Base-by-base conservation (phyloP, 768 basidiomycete species). In the Leccinum variicolor region DNA sequence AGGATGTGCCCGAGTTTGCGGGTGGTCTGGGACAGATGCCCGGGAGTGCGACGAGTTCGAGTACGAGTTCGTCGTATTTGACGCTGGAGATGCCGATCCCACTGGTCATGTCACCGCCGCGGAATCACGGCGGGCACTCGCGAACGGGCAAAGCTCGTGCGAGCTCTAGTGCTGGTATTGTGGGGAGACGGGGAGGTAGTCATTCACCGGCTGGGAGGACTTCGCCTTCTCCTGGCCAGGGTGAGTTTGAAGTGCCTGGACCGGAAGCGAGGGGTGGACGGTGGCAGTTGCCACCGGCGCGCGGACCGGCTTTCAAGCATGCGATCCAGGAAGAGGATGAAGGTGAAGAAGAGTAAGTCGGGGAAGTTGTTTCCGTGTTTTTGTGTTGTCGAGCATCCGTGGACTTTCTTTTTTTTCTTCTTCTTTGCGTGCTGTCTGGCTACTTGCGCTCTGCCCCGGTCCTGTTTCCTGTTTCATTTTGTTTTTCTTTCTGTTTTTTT, bases 321-420 rank as follows among this genome's bases (percentile, higher is more conserved):
- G 73, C 88, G 5, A 92, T 91, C 55, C 88, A 91, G 69, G 91
- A 92, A 68, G 91, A 92, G 67, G 91, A 93, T 62, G 91, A 92
- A 69, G 91, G 79, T 21, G 91, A 92, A 71, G 91, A 91, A 64
- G 85, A 90, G 64, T 74, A 52, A 70, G 17, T 11, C 41, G 41
- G 54, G 57, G 50, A 43, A 52, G 3, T 19, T n/a, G 19, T 47
- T 63, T 50, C 56, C 41, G 53, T 15, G 23, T 55, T 34, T 34
- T n/a, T 45, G 25, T 63, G 64, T 57, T 59, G 26, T 58, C 31
- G 51, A 55, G 28, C 60, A 53, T 62, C 58, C 19, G 31, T 54
- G 48, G 57, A 61, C 23, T 45, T 54, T 46, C 25, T n/a, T 9
- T 17, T 19, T 19, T 9, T 47, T 6, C 7, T 25, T 4, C 25